Conservation (phyloP, 768 basidiomycete genomes). For the Sutorius australiensis region DNA sequence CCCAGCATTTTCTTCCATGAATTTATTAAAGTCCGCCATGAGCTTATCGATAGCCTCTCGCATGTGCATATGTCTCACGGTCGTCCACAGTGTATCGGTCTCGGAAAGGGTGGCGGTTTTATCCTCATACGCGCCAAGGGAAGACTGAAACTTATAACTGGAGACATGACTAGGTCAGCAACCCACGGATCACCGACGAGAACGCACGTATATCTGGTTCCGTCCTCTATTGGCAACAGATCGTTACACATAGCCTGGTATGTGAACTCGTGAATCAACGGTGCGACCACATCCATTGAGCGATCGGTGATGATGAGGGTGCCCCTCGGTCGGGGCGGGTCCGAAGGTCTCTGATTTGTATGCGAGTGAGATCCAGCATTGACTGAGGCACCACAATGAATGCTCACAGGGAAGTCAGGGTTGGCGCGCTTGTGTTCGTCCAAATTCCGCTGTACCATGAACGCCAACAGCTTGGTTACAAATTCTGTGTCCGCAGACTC, state of each 20-base stretch:
- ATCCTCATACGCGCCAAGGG: conserved; percentile 80
- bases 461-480: conserved; percentile 76
- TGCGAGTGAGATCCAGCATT: not conserved
- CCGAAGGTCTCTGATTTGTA: conserved; percentile 45
- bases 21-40: conserved; percentile 93
- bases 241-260: conserved; percentile 99
- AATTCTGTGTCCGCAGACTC: conserved; percentile 74
- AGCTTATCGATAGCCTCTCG: conserved; percentile 96
- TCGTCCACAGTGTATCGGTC: conserved; percentile 84
- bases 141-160: conserved; percentile 93
- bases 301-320: conserved; percentile 92
- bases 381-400: not conserved
- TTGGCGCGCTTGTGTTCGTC: conserved; percentile 87
- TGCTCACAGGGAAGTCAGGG: conserved; percentile 80
- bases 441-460: conserved; percentile 76
- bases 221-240: conserved; percentile 82
- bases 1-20: conserved; percentile 90
- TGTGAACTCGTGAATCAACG: conserved; percentile 95
- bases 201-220: conserved; percentile 79
- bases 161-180: not conserved
- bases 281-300: conserved; percentile 90
- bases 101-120: conserved; percentile 86
- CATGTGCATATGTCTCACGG: conserved; percentile 97
- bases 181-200: conserved; percentile 9
- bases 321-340: conserved; percentile 62